phyloP scores from a whole-genome alignment of 2,329 filamentous ascomycete species.

The Magnaporthiopsis rhizophila region DNA sequence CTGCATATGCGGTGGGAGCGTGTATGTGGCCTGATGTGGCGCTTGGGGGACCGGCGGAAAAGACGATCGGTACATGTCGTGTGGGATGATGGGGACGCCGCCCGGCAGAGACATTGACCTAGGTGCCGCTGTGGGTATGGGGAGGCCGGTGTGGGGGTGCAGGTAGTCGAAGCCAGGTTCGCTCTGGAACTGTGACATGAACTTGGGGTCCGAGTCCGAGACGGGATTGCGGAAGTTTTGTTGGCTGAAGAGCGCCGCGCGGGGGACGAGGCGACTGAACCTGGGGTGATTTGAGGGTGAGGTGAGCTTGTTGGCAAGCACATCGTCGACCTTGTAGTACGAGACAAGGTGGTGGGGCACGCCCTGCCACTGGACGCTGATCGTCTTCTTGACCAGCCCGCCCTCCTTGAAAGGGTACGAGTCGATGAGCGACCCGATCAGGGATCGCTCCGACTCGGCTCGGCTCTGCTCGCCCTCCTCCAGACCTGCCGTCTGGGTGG shows the following conservation, averaged over 20 bases:
- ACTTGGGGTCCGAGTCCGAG: not conserved
- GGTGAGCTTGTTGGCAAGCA: constrained; percentile 50
- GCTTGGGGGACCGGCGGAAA: not conserved
- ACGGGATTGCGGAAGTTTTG: constrained; percentile 52
- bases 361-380: constrained; percentile 68
- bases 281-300: constrained; percentile 48
- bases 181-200: not conserved
- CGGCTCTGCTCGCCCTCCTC: not conserved
- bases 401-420: constrained; percentile 79
- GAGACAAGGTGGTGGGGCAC: constrained; percentile 80
- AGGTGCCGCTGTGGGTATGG: not conserved
- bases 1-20: not conserved
- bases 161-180: not conserved
- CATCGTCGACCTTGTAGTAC: constrained; percentile 79
- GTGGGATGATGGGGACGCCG: not conserved
- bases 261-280: constrained; percentile 43
- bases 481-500: not conserved
- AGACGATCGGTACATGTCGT: not conserved
- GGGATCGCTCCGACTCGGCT: constrained; percentile 23
- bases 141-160: not conserved
- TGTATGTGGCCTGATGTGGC: not conserved
- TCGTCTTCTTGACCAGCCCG: constrained; percentile 87
- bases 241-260: constrained; percentile 48
- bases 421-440: constrained; percentile 81
- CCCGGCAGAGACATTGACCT: not conserved